Evolutionary conservation across 2,329 filamentous ascomycete genomes (phyloP).

Genomic region (Escovopsis weberi): DNA sequence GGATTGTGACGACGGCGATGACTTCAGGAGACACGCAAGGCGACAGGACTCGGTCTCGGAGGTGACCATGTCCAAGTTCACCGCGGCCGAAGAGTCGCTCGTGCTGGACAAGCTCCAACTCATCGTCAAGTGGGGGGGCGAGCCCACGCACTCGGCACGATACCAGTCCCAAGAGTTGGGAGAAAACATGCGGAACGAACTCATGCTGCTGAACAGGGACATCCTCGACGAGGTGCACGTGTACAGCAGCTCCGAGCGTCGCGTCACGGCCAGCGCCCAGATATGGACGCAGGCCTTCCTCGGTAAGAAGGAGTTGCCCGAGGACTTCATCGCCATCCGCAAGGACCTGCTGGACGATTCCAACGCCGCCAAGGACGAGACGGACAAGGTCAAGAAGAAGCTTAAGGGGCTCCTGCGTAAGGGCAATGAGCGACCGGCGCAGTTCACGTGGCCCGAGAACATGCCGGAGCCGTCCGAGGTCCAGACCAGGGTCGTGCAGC

Average conservation of each 20-base stretch:
- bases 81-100: conserved; percentile 82
- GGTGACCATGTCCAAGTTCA: conserved; percentile 84
- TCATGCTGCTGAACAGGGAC: conserved; percentile 83
- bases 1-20: background rate
- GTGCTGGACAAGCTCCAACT: conserved; percentile 92
- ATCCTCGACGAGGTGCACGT: conserved; percentile 86
- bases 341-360: conserved; percentile 95
- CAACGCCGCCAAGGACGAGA: conserved; percentile 96
- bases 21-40: conserved; percentile 28
- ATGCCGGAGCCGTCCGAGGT: conserved; percentile 92
- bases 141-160: conserved; percentile 90
- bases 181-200: conserved; percentile 88
- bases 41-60: conserved; percentile 78
- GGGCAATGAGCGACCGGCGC: conserved; percentile 82
- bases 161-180: conserved; percentile 94
- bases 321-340: conserved; percentile 77
- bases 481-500: conserved; percentile 75
- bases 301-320: conserved; percentile 60
- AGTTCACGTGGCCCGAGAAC: conserved; percentile 96
- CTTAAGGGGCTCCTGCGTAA: conserved; percentile 82
- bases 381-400: conserved; percentile 99
- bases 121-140: conserved; percentile 97
- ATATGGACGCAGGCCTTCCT: conserved; percentile 83
- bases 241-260: conserved; percentile 88
- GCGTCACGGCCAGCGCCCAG: conserved; percentile 89